These are phyloP conservation scores for Polychaeton citri DNA, from an alignment of 2,329 filamentous ascomycete genomes.

Conservation along the genomic window DNA sequence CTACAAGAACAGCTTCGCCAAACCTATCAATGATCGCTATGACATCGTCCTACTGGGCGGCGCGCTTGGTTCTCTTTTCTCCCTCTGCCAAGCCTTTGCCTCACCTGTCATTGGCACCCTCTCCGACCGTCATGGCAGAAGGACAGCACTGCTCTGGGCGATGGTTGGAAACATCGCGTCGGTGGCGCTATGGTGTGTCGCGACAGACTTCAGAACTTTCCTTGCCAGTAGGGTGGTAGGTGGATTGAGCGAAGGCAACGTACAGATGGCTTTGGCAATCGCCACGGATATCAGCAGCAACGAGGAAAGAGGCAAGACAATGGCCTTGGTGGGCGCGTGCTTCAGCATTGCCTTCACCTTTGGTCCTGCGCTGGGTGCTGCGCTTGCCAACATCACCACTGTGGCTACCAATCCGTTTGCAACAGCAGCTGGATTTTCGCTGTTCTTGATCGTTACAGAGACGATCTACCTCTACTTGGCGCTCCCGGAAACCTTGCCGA, in stretches of 20 bases:
- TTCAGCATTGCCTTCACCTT: constrained; percentile 97
- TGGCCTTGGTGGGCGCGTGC: constrained; percentile 91
- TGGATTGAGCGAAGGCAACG: constrained; percentile 89
- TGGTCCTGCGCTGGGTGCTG: constrained; percentile 82
- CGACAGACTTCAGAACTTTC: constrained; percentile 90
- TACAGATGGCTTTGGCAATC: constrained; percentile 91
- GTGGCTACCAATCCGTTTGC: constrained; percentile 88
- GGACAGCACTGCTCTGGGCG: constrained; percentile 74
- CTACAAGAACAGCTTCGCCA: constrained; percentile 87
- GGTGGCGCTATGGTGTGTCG: constrained; percentile 85
- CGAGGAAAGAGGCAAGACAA: constrained; percentile 70
- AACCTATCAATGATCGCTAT: constrained; percentile 89
- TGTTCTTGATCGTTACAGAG: constrained; percentile 73
- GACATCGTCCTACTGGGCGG: constrained; percentile 93
- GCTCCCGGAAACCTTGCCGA: constrained; percentile 71
- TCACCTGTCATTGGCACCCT: constrained; percentile 82
- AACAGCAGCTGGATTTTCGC: constrained; percentile 75
- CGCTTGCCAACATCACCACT: constrained; percentile 60
- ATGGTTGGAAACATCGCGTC: constrained; percentile 91
- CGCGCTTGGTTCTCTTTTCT: constrained; percentile 86
- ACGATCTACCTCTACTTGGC: constrained; percentile 73
- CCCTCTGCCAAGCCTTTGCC: constrained; percentile 78
- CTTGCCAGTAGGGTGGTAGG: constrained; percentile 85
- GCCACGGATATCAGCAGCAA: constrained; percentile 91
- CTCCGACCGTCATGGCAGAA: constrained; percentile 77